phyloP scores from a whole-genome alignment of 495 filamentous ascomycete species.

The Amphirosellinia nigrospora region DNA sequence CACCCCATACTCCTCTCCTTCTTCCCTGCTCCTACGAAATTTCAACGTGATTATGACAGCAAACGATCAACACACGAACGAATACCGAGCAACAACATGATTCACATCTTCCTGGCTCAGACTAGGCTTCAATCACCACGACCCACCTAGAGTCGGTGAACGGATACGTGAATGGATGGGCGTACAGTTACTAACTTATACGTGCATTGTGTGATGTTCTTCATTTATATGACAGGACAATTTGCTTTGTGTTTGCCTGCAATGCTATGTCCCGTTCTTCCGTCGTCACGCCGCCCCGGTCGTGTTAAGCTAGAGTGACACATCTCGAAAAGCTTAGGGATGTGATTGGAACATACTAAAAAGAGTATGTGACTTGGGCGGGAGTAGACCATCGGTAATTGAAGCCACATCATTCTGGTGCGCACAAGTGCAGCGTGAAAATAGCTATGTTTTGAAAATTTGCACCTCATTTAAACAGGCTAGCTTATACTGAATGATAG shows the following conservation, averaged over 20 bases:
- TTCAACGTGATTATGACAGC: background rate
- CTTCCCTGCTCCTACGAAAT: background rate
- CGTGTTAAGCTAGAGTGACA: background rate
- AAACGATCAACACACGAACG: conserved; percentile 5
- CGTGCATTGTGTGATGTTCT: conserved; percentile 15
- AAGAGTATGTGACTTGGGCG: background rate
- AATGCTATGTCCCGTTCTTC: conserved; percentile 20
- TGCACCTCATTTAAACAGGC: background rate
- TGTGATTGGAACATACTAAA: background rate
- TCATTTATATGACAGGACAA: background rate
- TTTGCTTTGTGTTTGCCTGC: conserved; percentile 18
- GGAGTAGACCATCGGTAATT: too few relatives aligned
- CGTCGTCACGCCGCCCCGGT: background rate
- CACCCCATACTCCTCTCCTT: background rate
- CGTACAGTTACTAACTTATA: background rate
- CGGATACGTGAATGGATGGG: background rate
- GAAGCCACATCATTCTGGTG: background rate
- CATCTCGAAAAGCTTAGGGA: background rate
- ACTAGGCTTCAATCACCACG: background rate
- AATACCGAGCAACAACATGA: background rate
- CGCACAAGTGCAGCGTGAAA: background rate
- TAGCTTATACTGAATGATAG: background rate
- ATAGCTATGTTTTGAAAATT: conserved; percentile 5
- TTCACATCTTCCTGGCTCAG: background rate
- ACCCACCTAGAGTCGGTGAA: background rate